phyloP scores from a whole-genome alignment of 768 basidiomycete genomes.

The Pleurotus tuoliensis region DNA sequence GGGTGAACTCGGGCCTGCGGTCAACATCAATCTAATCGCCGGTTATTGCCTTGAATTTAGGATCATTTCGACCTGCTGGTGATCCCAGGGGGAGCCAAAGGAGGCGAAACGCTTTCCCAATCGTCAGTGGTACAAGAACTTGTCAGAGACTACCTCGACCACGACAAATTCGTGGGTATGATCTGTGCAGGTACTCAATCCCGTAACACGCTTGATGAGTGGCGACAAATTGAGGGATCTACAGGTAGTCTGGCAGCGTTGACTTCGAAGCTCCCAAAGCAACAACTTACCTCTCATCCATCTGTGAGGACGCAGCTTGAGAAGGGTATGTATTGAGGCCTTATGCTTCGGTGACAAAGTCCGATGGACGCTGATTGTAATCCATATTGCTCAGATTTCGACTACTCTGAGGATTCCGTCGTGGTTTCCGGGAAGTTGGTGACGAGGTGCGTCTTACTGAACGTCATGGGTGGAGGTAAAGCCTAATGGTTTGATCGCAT shows the following conservation, averaged over 20 bases:
- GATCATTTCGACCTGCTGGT: slow-evolving; percentile 65
- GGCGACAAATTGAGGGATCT: neutral
- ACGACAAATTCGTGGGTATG: slow-evolving; percentile 69
- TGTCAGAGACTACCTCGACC: slow-evolving; percentile 50
- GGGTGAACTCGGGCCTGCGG: no score
- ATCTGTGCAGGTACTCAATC: slow-evolving; percentile 66
- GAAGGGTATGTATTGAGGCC: slow-evolving; percentile 31
- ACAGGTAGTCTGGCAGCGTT: slow-evolving; percentile 70
- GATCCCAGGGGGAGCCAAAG: slow-evolving; percentile 76
- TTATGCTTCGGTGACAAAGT: neutral
- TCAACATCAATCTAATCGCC: neutral
- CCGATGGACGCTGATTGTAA: no score
- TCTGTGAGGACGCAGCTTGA: slow-evolving; percentile 60
- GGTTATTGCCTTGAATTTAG: slow-evolving; percentile 26
- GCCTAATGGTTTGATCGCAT: neutral
- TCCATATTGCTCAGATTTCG: slow-evolving; percentile 46
- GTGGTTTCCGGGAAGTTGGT: slow-evolving; percentile 70
- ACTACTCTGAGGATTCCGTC: slow-evolving; percentile 71
- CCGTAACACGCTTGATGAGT: neutral
- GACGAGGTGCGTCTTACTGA: slow-evolving; percentile 53
- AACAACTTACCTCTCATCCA: slow-evolving; percentile 77
- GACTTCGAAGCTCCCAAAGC: slow-evolving; percentile 53
- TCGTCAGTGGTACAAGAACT: slow-evolving; percentile 58
- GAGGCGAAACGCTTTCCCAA: slow-evolving; percentile 68
- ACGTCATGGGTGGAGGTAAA: neutral